Base-by-base conservation (phyloP, 1,284 basidiomycete genomes). In the Mycena citricolor region DNA sequence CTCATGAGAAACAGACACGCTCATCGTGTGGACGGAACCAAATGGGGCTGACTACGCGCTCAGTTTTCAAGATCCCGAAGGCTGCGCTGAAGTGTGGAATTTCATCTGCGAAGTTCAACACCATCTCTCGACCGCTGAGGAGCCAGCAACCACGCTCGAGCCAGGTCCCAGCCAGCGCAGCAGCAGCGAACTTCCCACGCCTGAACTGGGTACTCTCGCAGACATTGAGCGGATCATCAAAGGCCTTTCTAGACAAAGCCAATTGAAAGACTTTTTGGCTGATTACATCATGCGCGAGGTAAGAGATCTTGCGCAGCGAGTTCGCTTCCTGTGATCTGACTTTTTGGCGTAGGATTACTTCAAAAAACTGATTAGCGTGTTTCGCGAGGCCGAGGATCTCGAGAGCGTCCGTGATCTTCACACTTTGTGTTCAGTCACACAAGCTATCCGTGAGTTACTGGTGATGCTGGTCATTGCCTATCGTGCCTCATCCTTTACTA, bases 1-100 rank as follows among this genome's bases (percentile, higher is more conserved):
- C 36, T 47, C 43, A 51, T 32, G 24, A 8, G 19, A 23, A 7
- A 28, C 63, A 92, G 95, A 98, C 55, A 99, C 97, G 2, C 77
- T 99, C 33, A 97, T 99, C 52, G 95, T 99, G 11, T 99, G 95
- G 95, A 99, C 95, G 2, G 95, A 98, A 63, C 90, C 90, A 1
- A 86, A 93, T 54, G 91, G 93, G 19, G 83, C 87, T 19, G 95
- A 99, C 66, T 94, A 97, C 65, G 97, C 97, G 3, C 74, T 99
- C 38, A 97, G 93, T 55, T 99, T 99, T 60, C 95, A 98, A 62
- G 95, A 98, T 60, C 81, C 91, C 1, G 90, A 95, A 52, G 97
- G 95, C 24, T 99, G 95, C 59, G 77, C 86, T 34, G 95, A 98
- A 69, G 90, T 99, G 36, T 99, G 95, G 95, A 88, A 88, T 58